phyloP scores from a whole-genome alignment of 2,329 filamentous ascomycete genomes.

The Calonectria multiphialidica region DNA sequence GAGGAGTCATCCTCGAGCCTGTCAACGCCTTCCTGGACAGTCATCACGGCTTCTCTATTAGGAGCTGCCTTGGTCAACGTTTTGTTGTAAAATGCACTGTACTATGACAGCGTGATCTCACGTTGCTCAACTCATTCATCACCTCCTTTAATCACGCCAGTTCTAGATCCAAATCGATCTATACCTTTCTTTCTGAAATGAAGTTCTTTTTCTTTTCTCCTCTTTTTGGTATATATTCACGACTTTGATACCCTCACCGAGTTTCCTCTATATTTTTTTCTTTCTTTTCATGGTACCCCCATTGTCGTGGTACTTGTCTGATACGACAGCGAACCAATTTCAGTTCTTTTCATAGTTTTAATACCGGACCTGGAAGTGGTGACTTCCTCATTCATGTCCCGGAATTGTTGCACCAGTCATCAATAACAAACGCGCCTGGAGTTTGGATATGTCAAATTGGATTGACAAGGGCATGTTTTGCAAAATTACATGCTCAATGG shows the following conservation, averaged over 20 bases:
- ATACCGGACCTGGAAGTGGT: conserved; percentile 17
- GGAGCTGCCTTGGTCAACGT: conserved; percentile 30
- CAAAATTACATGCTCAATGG: background rate
- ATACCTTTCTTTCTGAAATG: conserved; percentile 30
- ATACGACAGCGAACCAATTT: conserved; percentile 13
- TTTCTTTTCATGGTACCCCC: conserved; percentile 4
- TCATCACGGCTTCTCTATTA: conserved; percentile 28
- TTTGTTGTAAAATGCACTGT: conserved; percentile 30
- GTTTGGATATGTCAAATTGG: background rate
- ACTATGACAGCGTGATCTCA: background rate
- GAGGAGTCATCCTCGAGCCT: conserved; percentile 36
- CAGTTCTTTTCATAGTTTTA: conserved; percentile 27
- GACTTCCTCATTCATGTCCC: background rate
- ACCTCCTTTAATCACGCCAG: conserved; percentile 33
- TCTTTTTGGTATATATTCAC: conserved; percentile 34
- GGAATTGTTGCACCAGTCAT: background rate
- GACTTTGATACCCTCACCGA: conserved; percentile 43
- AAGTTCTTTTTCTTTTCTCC: conserved; percentile 11
- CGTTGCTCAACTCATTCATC: conserved; percentile 1
- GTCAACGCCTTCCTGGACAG: conserved; percentile 34
- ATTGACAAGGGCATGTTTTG: background rate
- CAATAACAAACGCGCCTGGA: background rate
- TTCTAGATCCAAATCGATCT: conserved; percentile 27
- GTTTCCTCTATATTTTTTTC: conserved; percentile 13
- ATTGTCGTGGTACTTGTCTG: background rate